Base-by-base conservation (phyloP, 768 basidiomycete species). In the Melanogaster broomeanus region DNA sequence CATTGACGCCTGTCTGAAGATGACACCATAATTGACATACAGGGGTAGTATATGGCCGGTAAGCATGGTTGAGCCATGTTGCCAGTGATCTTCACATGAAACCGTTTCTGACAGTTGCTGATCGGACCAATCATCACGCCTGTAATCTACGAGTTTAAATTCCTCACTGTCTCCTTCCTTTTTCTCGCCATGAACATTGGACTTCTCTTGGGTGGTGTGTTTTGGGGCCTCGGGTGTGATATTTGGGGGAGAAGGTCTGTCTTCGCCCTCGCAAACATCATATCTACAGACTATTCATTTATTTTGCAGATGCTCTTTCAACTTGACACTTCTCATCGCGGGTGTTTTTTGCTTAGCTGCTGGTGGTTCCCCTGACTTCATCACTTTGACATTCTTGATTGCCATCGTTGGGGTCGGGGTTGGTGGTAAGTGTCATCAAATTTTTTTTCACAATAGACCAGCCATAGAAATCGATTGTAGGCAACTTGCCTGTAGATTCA, bases 401-500 rank as follows among this genome's bases (percentile, higher is more conserved):
- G 76, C 79, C 6, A 53, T 75, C 7, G 67, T 76, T 11, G 73
- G 77, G 1, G 56, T 82, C 4, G 81, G 81, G 5, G 79, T 73
- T 0, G 81, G 82, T 27, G 81, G 67, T 67, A 56, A 0, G 66
- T 41, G 7, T 45, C n/a, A 31, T 35, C 2, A n/a, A 30, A 10
- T 42, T 33, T 38, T n/a, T n/a, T n/a, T 3, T 27, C 9, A 12
- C 2, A 3, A 49, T 6, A n/a, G 34, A 24, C 11, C n/a, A 3
- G 3, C 22, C 38, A 35, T 25, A 56, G 15, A 56, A 40, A 6
- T 31, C 21, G 16, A 13, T 10, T 42, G 10, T 16, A 69, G 71
- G 84, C 8, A 84, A 84, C 59, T 62, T 84, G 34, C 80, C 83
- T 2, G 82, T 84, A 3, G 80, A 75, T 56, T 74, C 77, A 13